Conservation (phyloP, 371 early-diverging fungal genomes). For the Mortierella sp. region DNA sequence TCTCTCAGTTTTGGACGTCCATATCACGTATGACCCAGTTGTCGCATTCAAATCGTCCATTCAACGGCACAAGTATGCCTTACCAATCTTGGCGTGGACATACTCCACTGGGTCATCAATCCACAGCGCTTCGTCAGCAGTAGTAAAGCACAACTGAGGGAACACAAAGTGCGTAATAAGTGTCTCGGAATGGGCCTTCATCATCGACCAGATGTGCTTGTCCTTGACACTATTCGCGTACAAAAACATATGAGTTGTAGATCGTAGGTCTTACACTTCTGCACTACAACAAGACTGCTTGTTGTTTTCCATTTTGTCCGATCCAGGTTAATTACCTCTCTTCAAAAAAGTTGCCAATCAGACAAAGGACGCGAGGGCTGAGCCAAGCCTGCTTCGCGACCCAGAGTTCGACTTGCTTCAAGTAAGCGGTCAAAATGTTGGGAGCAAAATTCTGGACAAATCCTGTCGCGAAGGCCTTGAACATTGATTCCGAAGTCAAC, state of each 20-base stretch:
- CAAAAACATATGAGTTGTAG: too few relatives aligned
- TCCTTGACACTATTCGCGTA: conserved; percentile 74
- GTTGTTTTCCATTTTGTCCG: background rate
- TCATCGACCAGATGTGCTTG: conserved; percentile 86
- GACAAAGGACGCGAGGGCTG: conserved; percentile 62
- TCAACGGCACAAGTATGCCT: conserved; percentile 8
- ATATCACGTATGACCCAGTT: too few relatives aligned
- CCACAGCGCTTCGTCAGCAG: conserved; percentile 90
- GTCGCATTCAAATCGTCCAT: too few relatives aligned
- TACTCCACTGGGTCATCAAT: conserved; percentile 91
- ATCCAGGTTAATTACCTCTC: conserved; percentile 48
- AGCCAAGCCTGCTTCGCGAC: conserved; percentile 74
- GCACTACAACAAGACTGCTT: background rate
- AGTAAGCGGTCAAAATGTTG: conserved; percentile 81
- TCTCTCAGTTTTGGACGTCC: too few relatives aligned
- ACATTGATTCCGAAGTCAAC: conserved; percentile 67
- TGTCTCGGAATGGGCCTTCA: conserved; percentile 84
- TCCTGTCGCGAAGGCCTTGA: conserved; percentile 77
- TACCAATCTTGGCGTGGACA: conserved; percentile 81
- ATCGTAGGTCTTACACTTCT: conserved; percentile 5
- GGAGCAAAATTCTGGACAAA: conserved; percentile 90
- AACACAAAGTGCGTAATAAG: conserved; percentile 87
- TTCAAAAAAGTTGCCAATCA: conserved; percentile 65
- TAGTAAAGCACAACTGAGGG: conserved; percentile 87
- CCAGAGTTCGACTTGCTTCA: conserved; percentile 81